Conservation (phyloP, 2,329 filamentous ascomycete species). For the Penicillium hordei region DNA sequence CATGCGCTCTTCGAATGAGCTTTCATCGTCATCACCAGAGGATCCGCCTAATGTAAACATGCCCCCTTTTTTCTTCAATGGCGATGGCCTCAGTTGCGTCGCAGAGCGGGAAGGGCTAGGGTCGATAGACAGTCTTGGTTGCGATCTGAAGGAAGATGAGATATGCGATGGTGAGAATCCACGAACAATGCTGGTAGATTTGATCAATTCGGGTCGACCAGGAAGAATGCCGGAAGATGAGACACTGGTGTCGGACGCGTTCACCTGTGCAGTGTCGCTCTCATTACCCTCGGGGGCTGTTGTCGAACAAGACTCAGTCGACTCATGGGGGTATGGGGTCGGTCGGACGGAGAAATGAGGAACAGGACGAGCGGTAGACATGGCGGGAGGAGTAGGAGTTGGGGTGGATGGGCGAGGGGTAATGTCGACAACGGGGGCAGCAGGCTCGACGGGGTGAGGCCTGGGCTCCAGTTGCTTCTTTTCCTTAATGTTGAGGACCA, state of each 20-base stretch:
- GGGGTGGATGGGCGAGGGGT: conserved; percentile 47
- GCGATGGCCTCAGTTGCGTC: conserved; percentile 57
- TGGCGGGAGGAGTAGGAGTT: conserved; percentile 38
- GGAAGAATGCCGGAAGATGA: conserved; percentile 51
- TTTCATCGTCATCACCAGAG: conserved; percentile 79
- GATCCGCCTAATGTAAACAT: conserved; percentile 75
- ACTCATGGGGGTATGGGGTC: conserved; percentile 40
- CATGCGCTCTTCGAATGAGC: conserved; percentile 67
- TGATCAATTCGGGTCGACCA: conserved; percentile 52
- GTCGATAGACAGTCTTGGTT: conserved; percentile 54
- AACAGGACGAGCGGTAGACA: conserved; percentile 32
- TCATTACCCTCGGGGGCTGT: conserved; percentile 48
- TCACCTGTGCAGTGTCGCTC: conserved; percentile 44
- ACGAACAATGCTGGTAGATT: conserved; percentile 70
- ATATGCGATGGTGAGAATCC: conserved; percentile 80
- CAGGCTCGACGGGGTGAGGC: conserved; percentile 43
- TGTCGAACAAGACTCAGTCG: conserved; percentile 62
- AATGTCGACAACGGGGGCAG: conserved; percentile 42
- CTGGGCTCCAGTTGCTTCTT: conserved; percentile 67
- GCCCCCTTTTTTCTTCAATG: conserved; percentile 65
- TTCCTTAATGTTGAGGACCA: conserved; percentile 88
- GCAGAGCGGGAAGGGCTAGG: conserved; percentile 57
- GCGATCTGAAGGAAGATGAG: conserved; percentile 66
- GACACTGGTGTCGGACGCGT: conserved; percentile 62
- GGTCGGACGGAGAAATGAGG: conserved; percentile 30